Base-by-base conservation (phyloP, 2,329 filamentous ascomycete species). In the Chalara sp. region DNA sequence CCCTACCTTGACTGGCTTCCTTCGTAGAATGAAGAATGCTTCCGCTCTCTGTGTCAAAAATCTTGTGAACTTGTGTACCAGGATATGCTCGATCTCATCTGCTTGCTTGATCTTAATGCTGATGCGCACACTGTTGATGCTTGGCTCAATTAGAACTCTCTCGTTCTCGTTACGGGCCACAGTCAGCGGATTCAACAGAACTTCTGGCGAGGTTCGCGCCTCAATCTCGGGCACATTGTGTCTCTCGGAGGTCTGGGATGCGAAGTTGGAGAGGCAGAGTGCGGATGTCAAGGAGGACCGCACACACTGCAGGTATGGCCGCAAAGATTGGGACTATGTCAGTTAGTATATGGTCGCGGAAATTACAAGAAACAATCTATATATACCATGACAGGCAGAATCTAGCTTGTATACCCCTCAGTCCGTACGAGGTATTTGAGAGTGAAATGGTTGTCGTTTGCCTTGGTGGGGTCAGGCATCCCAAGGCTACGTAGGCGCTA, bases 81-180 rank as follows among this genome's bases (percentile, higher is more conserved):
- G 76, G 58, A 99, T 97, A 68, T 95, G 83, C 72, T 99, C 93
- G 64, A 97, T 99, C 75, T 99, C 93, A 70, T 99, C 93, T 56
- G 93, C 93, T 76, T 99, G 93, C 76, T 99, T 99, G 72, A 99
- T 96, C 77, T 92, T 89, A 75, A 99, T 95, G 79, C 89, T 96
- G 65, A 99, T 87, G 61, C 93, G 86, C 61, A 99, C 87, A 61
- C 88, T 95, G 79, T 99, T 99, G 74, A 97, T 86, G 69, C 88
- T 93, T 49, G 93, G 91, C 74, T 97, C 92, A 67, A 97, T 95
- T 55, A 96, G 76, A 60, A 99, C 92, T 62, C 87, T 85, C 79
- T 99, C 93, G 69, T 96, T 95, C 72, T 97, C 91, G 72, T 99
- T 99, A 58, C 93, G 84, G 56, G 92, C 87, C 61, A 99, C 83